A percentile compares a stretch with the other conserved stretches of the same genome.
Evolutionary conservation across 768 basidiomycete genomes (phyloP).

Genomic region (Austroboletus eburneus): DNA sequence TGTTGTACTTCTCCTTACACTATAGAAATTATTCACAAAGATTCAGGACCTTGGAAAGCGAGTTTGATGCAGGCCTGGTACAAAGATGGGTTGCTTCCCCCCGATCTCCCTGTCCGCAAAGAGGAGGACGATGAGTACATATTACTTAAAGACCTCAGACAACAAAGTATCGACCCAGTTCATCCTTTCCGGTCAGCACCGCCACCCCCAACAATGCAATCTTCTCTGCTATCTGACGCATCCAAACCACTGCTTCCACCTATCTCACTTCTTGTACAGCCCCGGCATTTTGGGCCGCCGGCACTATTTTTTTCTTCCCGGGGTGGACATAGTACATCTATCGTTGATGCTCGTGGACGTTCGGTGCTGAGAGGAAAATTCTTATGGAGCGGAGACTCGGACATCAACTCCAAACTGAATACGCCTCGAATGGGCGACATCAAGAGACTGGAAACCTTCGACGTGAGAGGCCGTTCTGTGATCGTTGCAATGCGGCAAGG

Average conservation of each 20-base stretch:
- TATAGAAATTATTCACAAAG: constrained; percentile 7
- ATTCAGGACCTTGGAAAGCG: constrained; percentile 80
- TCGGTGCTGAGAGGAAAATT: constrained; percentile 81
- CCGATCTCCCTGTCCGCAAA: constrained; percentile 74
- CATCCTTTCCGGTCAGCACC: constrained; percentile 62
- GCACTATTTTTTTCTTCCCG: constrained; percentile 84
- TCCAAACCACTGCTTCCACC: constrained; percentile 61
- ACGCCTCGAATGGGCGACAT: constrained; percentile 69
- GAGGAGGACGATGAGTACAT: constrained; percentile 70
- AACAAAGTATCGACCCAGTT: constrained; percentile 77
- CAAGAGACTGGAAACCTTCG: constrained; percentile 79
- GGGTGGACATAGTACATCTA: constrained; percentile 85
- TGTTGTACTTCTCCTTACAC: constrained; percentile 20
- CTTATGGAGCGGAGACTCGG: constrained; percentile 70
- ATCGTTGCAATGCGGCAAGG: constrained; percentile 85
- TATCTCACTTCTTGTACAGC: constrained; percentile 73
- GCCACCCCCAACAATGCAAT: constrained; percentile 36
- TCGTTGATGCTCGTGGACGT: constrained; percentile 81
- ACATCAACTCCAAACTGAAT: constrained; percentile 34
- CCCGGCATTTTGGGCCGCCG: constrained; percentile 81
- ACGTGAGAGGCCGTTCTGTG: constrained; percentile 69
- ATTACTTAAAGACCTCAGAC: constrained; percentile 67
- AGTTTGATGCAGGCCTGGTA: constrained; percentile 88
- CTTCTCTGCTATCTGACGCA: constrained; percentile 29
- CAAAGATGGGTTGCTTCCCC: constrained; percentile 77